Evolutionary conservation across 2,329 filamentous ascomycete species (phyloP), one percentile per base, ranked within the genome.

Genomic region (Penicillium olsonii): DNA sequence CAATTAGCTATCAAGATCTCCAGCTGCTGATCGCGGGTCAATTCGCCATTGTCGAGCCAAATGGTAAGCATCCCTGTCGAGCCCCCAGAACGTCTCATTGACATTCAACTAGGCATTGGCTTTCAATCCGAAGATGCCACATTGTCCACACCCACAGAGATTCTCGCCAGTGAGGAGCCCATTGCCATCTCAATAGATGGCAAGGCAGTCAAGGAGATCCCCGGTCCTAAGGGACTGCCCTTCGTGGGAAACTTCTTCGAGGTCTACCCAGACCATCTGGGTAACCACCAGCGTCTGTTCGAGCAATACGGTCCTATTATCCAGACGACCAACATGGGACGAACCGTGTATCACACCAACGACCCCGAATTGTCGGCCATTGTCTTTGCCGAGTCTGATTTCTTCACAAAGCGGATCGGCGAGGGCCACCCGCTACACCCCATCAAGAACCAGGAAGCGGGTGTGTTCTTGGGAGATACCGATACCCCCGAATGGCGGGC

Each of bases 191-290:
- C 56, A 4, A 61, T 68, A 40, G 59, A 69, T 37, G 67, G 67
- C 5, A 56, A 62, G 26, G 50, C 55, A 5, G 59, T 68, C n/a
- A 60, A 61, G 31, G 61, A 67, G 7, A 55, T 60, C 5, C 50
- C 53, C 2, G 50, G 53, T 5, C 56, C 56, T 2, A 50, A 40
- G 2, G 60, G 55, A 2, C 33, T 71, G 2, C 68, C 68, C 3
- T 48, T 75, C 14, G 65, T 83, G 5, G 81, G 81, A 14, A 81
- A 76, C 56, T 80, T 75, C 64, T 78, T 78, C 38, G 78, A 83
- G 52, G 63, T 83, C 9, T 84, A 75, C 56, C 81, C 81, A 0
- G 81, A 84, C 52, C 79, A 81, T 50, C 68, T 84, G 0, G 80
- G 81, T 2, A 84, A 84, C 62, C 76, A 81, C 48, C 73, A 81